Evolutionary conservation across 2,329 filamentous ascomycete species (phyloP).

Genomic region (Apiospora saccharicola): DNA sequence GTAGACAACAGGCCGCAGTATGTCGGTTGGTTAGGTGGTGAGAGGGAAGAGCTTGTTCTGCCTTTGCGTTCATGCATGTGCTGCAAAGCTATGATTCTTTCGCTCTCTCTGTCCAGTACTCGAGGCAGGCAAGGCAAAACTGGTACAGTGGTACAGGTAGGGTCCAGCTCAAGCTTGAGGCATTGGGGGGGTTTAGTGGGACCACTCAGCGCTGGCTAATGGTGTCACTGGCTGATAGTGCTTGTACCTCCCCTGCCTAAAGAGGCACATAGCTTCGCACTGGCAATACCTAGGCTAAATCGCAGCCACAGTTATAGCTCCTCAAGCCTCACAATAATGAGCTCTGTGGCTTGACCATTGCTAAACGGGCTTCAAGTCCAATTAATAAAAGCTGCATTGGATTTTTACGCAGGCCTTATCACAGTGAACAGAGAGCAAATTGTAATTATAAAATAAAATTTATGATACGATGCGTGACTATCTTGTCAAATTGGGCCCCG

Average conservation of each 20-base stretch:
- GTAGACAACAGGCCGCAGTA: background rate
- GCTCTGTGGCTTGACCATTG: background rate
- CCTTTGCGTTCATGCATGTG: constrained; percentile 6
- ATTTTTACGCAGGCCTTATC: too few relatives aligned
- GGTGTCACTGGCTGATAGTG: constrained; percentile 3
- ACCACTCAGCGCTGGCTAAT: too few relatives aligned
- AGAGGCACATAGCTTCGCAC: background rate
- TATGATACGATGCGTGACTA: too few relatives aligned
- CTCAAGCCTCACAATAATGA: background rate
- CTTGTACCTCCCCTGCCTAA: background rate
- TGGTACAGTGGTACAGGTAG: constrained; percentile 3
- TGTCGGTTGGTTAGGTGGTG: background rate
- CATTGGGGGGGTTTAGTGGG: background rate
- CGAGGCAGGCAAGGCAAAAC: background rate
- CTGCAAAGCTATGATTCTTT: constrained; percentile 2
- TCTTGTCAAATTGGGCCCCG: too few relatives aligned
- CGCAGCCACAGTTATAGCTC: background rate
- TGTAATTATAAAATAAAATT: too few relatives aligned
- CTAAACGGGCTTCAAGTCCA: background rate
- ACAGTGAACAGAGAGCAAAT: too few relatives aligned
- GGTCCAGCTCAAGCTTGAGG: constrained; percentile 16
- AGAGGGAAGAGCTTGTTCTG: constrained; percentile 16
- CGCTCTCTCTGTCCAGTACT: background rate
- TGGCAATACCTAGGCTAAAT: constrained; percentile 17
- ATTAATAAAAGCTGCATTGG: too few relatives aligned